Percentiles rank a stretch among this genome's conserved stretches.
Evolutionary conservation across 768 basidiomycete species (phyloP).

Genomic region (Leccinum truebloodii): DNA sequence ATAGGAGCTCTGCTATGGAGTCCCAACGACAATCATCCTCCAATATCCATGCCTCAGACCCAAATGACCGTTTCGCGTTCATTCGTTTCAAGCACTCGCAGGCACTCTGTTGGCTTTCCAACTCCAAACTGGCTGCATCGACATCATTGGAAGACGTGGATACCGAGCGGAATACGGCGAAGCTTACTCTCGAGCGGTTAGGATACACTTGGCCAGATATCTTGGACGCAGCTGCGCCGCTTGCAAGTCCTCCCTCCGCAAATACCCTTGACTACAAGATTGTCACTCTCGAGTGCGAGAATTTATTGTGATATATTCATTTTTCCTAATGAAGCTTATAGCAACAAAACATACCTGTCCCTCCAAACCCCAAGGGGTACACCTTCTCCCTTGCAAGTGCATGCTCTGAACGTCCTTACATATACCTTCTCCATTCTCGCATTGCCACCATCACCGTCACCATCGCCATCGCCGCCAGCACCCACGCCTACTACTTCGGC

Average conservation of each 20-base stretch:
- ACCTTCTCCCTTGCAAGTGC: slow-evolving; percentile 61
- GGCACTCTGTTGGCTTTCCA: slow-evolving; percentile 27
- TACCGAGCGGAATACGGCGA: slow-evolving; percentile 22
- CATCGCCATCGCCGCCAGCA: slow-evolving; percentile 41
- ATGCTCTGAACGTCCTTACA: slow-evolving; percentile 45
- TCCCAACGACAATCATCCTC: slow-evolving; percentile 9
- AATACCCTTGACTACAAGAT: slow-evolving; percentile 37
- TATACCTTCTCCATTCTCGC: slow-evolving; percentile 56
- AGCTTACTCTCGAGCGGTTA: slow-evolving; percentile 31
- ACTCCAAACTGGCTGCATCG: slow-evolving; percentile 19
- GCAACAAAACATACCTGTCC: slow-evolving; percentile 49
- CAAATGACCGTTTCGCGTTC: slow-evolving; percentile 16
- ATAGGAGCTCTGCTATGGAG: background rate
- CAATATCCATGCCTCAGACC: background rate
- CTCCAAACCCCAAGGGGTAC: slow-evolving; percentile 44
- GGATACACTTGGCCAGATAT: slow-evolving; percentile 47
- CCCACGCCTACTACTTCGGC: slow-evolving; percentile 31
- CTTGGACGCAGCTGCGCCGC: slow-evolving; percentile 40
- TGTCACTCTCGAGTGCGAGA: slow-evolving; percentile 21
- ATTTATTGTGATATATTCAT: background rate
- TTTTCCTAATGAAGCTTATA: slow-evolving; percentile 15
- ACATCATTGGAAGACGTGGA: slow-evolving; percentile 14
- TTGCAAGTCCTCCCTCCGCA: slow-evolving; percentile 10
- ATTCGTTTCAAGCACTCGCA: slow-evolving; percentile 28
- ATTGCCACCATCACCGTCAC: slow-evolving; percentile 49